Conservation (phyloP, 306 rosid species). For the Casuarina equisetifolia region DNA sequence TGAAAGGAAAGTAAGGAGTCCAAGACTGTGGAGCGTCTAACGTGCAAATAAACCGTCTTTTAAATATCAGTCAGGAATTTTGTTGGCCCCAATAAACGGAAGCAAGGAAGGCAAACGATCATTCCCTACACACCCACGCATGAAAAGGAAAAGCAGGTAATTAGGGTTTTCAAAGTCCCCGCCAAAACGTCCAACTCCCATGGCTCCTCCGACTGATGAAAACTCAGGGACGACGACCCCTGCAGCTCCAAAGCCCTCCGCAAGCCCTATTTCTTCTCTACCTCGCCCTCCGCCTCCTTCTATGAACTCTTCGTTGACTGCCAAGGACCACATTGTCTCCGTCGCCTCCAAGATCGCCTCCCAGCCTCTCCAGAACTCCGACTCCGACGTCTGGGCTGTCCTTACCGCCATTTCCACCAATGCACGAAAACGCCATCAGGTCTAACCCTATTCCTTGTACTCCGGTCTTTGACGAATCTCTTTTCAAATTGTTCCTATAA, state of each 20-base stretch:
- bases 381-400: constrained; percentile 81
- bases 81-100: too few species aligned
- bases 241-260: not conserved
- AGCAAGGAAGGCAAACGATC: not conserved
- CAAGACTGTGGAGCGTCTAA: too few species aligned
- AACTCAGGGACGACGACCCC: constrained; percentile 5
- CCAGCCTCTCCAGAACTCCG: constrained; percentile 65
- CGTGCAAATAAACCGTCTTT: too few species aligned
- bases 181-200: constrained; percentile 29
- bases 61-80: too few species aligned
- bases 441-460: not conserved
- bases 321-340: constrained; percentile 54
- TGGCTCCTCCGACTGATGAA: constrained; percentile 31
- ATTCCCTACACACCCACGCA: not conserved
- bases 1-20: too few species aligned
- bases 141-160: not conserved
- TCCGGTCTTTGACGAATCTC: not conserved
- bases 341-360: constrained; percentile 72
- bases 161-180: constrained; percentile 65
- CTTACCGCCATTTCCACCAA: constrained; percentile 86
- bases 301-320: constrained; percentile 11
- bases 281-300: constrained; percentile 6
- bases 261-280: constrained; percentile 4
- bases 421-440: constrained; percentile 87
- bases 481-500: not conserved